Evolutionary conservation across 2,329 filamentous ascomycete species (phyloP).

Genomic region (Emmonsiellopsis sp.): DNA sequence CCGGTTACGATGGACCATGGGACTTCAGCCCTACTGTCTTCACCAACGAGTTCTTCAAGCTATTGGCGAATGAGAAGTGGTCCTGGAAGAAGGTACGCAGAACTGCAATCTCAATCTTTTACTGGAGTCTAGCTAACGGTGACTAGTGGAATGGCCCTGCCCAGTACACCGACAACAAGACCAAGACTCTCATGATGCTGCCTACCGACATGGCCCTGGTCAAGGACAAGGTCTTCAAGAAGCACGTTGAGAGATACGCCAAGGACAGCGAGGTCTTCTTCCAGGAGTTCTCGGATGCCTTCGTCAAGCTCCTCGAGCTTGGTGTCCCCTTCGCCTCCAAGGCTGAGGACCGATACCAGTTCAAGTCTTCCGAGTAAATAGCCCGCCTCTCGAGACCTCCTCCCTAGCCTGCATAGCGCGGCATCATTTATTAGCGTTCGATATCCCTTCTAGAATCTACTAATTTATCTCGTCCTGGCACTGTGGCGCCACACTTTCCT

Average conservation of each 20-base stretch:
- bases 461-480: slow-evolving; percentile 2
- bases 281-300: slow-evolving; percentile 75
- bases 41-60: slow-evolving; percentile 90
- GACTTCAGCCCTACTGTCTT: slow-evolving; percentile 83
- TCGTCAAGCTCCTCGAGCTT: slow-evolving; percentile 81
- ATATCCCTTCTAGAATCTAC: neutral
- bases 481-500: slow-evolving; percentile 9
- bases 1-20: slow-evolving; percentile 83
- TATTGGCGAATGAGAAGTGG: slow-evolving; percentile 90
- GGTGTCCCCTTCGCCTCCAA: slow-evolving; percentile 77
- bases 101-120: neutral
- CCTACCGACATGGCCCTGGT: slow-evolving; percentile 82
- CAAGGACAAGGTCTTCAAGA: slow-evolving; percentile 78
- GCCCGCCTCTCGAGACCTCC: neutral
- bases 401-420: neutral
- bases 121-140: neutral
- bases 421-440: neutral
- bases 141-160: slow-evolving; percentile 70
- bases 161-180: slow-evolving; percentile 82
- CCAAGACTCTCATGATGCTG: slow-evolving; percentile 93
- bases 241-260: slow-evolving; percentile 76
- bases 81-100: slow-evolving; percentile 56
- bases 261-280: slow-evolving; percentile 89
- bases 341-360: slow-evolving; percentile 50
- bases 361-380: slow-evolving; percentile 49